Conservation (phyloP, 2,329 filamentous ascomycete genomes). For the Orbilia brochopaga region DNA sequence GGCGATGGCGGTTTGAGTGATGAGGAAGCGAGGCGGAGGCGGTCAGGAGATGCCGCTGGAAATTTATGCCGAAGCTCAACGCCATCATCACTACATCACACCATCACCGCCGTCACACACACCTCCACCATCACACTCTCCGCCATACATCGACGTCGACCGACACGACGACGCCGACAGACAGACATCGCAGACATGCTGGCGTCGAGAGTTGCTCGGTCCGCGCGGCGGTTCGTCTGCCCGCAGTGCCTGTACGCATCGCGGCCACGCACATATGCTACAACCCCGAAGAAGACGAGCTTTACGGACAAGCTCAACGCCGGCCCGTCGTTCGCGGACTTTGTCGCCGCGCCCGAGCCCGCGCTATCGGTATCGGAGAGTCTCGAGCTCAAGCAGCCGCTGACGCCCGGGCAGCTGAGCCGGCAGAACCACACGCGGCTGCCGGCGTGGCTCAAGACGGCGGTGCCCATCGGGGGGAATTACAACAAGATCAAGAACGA, state of each 20-base stretch:
- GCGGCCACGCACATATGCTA: constrained; percentile 28
- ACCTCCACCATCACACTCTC: too few relatives aligned
- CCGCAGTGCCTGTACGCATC: constrained; percentile 42
- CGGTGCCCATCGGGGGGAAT: constrained; percentile 82
- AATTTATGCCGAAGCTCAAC: too few relatives aligned
- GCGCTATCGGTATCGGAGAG: constrained; percentile 61
- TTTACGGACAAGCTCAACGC: constrained; percentile 70
- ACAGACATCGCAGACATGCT: constrained; percentile 16
- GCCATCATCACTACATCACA: too few relatives aligned
- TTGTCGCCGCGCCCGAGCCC: constrained; percentile 62
- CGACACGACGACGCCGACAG: too few relatives aligned
- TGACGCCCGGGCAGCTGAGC: constrained; percentile 64
- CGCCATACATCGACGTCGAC: constrained; percentile 1
- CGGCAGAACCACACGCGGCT: constrained; percentile 73
- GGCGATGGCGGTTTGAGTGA: too few relatives aligned
- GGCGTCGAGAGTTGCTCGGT: constrained; percentile 26
- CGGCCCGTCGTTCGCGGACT: constrained; percentile 70
- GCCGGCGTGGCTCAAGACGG: constrained; percentile 94
- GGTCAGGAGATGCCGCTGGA: too few relatives aligned
- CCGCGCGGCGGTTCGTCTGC: constrained; percentile 34
- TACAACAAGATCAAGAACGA: constrained; percentile 96
- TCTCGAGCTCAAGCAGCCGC: constrained; percentile 59
- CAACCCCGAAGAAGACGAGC: constrained; percentile 29
- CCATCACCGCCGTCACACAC: too few relatives aligned
- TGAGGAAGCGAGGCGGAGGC: too few relatives aligned